Percentiles rank a stretch among this genome's conserved stretches.
Evolutionary conservation across 1,139 yeast species (phyloP).

Genomic region (Geotrichum klebahnii): DNA sequence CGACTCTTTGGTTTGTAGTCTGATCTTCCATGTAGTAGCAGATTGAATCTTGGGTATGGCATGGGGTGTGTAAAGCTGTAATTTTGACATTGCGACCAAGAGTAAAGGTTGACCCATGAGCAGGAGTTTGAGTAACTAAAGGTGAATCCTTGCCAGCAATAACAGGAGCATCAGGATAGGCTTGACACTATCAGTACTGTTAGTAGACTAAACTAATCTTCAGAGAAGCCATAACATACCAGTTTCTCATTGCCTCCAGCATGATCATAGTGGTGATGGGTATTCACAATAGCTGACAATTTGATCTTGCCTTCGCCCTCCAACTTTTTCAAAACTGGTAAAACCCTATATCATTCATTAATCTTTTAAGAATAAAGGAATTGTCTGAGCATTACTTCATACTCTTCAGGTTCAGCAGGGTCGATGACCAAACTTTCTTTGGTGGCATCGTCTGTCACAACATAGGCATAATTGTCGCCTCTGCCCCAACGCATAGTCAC

Average conservation of each 20-base stretch:
- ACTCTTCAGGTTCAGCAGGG: conserved; percentile 79
- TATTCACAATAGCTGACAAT: conserved; percentile 76
- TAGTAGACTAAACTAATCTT: background rate
- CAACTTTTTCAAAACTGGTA: conserved; percentile 43
- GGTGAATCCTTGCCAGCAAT: conserved; percentile 85
- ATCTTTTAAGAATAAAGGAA: background rate
- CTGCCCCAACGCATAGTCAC: conserved; percentile 94
- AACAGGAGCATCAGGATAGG: conserved; percentile 57
- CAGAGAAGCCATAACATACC: conserved; percentile 24
- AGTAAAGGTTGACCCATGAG: conserved; percentile 46
- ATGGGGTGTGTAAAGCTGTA: conserved; percentile 89
- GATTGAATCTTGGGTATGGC: conserved; percentile 94
- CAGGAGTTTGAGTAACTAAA: conserved; percentile 62
- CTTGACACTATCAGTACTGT: conserved; percentile 26
- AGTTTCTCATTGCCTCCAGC: conserved; percentile 74
- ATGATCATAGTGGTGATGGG: conserved; percentile 95
- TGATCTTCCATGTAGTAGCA: conserved; percentile 73
- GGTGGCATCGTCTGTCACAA: conserved; percentile 64
- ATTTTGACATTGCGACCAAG: conserved; percentile 62
- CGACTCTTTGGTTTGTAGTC: conserved; percentile 59
- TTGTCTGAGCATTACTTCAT: background rate
- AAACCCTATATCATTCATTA: conserved; percentile 28
- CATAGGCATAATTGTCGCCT: conserved; percentile 86
- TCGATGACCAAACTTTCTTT: conserved; percentile 80
- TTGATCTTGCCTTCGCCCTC: conserved; percentile 39